Evolutionary conservation across 2,329 filamentous ascomycete genomes (phyloP), one percentile per base, ranked within the genome.

Genomic region (Fusarium hostae): DNA sequence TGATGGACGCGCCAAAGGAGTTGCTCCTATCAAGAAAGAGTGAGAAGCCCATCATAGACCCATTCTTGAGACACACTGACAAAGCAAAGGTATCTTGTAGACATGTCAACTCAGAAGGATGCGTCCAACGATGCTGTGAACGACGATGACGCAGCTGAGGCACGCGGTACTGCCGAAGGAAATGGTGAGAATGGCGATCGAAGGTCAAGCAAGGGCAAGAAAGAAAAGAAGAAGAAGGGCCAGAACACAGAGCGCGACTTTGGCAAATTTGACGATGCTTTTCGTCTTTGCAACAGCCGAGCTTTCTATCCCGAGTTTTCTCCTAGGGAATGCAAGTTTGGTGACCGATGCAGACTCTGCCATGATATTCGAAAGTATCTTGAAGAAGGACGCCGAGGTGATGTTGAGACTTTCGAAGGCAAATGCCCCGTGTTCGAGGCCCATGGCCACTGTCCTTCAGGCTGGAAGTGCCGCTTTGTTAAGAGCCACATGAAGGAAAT

Each of bases 401-500:
- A 98, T 77, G 85, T 98, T 41, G 87, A 87, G 9, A 94, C 92
- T 0, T 92, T 97, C 76, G 87, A 86, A 44, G 92, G 93, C 10
- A 86, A 91, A 68, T 99, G 96, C 78, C 95, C 95, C 1, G 88
- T 97, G 12, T 98, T 90, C 80, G 91, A 93, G 72, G 85, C 86
- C 20, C 89, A 91, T 71, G 95, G 95, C 16, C 89, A 86, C 68
- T 99, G 96, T 76, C 87, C 89, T 52, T 89, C 92, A 18, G 96
- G 96, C 9, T 99, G 95, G 95, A 97, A 95, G 80, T 99, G 96
- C 80, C 92, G 95, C 26, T 97, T 98, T 78, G 92, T 94, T 37
- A 88, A 88, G 70, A 97, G 94, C 70, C 96, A 99, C 82, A 96
- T 94, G 76, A 87, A 90, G 69, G 95, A 98, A 82, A 82, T 93